Conservation (phyloP, 2,329 filamentous ascomycete genomes). For the Pseudogymnoascus sp. region DNA sequence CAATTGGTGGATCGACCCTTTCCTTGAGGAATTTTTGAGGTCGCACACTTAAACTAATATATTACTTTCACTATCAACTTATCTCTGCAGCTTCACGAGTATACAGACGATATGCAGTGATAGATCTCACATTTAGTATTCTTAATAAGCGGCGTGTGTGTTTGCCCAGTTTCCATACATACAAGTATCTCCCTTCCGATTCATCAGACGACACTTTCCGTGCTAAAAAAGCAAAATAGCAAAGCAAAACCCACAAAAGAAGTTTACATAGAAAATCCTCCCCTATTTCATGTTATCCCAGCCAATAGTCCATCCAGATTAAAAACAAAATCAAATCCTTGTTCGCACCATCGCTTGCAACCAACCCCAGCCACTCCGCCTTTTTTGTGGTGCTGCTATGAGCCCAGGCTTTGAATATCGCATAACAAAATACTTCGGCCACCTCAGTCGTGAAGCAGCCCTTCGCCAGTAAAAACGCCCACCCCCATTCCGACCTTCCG, state of each 20-base stretch:
- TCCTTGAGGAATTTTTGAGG: no score
- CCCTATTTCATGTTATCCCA: background rate
- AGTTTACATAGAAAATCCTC: background rate
- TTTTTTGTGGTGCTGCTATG: background rate
- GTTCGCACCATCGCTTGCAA: background rate
- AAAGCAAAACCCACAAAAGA: background rate
- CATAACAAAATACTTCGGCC: background rate
- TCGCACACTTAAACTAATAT: no score
- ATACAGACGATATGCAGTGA: background rate
- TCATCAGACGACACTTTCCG: background rate
- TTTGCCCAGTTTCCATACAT: background rate
- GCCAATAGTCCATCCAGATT: background rate
- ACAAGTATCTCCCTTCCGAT: background rate
- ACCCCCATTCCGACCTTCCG: background rate
- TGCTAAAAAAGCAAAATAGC: background rate
- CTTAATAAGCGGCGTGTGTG: background rate
- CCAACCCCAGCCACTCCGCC: background rate
- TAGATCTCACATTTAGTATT: background rate
- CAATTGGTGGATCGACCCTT: no score
- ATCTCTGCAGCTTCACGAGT: background rate
- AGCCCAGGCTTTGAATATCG: background rate
- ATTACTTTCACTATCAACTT: no score
- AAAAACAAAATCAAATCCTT: background rate
- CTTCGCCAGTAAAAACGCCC: background rate
- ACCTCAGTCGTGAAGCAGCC: background rate